These are phyloP conservation scores for Epicoccum sorghinum DNA, from an alignment of 2,329 filamentous ascomycete genomes.

Conservation along the genomic window DNA sequence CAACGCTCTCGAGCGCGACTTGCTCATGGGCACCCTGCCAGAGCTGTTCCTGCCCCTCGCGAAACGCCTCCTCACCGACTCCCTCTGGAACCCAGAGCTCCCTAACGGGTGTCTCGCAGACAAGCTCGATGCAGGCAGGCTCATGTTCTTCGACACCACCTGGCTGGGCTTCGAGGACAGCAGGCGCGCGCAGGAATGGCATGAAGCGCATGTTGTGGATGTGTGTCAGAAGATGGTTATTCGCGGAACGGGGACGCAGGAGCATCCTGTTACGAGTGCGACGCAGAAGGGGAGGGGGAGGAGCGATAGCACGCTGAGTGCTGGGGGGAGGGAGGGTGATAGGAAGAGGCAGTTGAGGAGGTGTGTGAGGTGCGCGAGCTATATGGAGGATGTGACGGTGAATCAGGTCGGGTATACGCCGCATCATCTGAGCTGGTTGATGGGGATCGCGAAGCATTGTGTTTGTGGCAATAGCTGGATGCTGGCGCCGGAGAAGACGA, in stretches of 20 bases:
- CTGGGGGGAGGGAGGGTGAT: conserved; percentile 1
- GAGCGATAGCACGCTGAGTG: conserved; percentile 33
- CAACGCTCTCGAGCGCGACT: conserved; percentile 57
- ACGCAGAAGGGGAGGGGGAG: conserved; percentile 17
- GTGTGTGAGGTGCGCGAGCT: conserved; percentile 54
- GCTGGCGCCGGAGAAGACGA: conserved; percentile 36
- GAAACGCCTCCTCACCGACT: conserved; percentile 53
- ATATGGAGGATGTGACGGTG: conserved; percentile 53
- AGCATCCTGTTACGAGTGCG: conserved; percentile 23
- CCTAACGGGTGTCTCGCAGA: conserved; percentile 56
- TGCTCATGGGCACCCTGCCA: conserved; percentile 60
- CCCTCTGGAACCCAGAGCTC: conserved; percentile 45
- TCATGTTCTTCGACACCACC: conserved; percentile 76
- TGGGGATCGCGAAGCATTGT: conserved; percentile 48
- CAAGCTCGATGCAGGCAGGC: conserved; percentile 66
- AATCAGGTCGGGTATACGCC: conserved; percentile 38
- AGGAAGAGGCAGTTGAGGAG: conserved; percentile 34
- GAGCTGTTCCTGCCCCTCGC: conserved; percentile 58
- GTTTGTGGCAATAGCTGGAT: conserved; percentile 48
- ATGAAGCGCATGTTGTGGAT: conserved; percentile 64
- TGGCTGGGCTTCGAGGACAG: conserved; percentile 71
- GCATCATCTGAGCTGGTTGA: conserved; percentile 42
- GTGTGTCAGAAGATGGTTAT: conserved; percentile 61
- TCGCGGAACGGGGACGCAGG: conserved; percentile 32
- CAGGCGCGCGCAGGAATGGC: conserved; percentile 63